Percentiles rank a stretch among this genome's conserved stretches.
Evolutionary conservation across 805 yeast genomes (phyloP).

Genomic region (Sungouiozyma intestinalis): DNA sequence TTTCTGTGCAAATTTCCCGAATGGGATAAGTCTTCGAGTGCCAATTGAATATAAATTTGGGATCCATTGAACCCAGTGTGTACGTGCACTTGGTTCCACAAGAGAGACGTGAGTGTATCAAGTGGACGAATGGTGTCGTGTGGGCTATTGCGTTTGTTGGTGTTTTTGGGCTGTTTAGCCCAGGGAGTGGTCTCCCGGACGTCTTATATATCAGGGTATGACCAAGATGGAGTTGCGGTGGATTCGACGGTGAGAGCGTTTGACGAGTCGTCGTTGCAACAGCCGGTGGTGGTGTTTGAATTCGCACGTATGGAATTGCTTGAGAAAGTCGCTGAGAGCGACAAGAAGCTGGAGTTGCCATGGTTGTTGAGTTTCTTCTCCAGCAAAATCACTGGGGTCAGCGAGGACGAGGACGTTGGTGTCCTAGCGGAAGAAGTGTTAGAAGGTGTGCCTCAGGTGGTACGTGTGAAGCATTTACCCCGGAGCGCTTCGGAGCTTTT

Average conservation of each 20-base stretch:
- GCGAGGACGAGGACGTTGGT: conserved; percentile 5
- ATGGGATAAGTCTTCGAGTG: background rate
- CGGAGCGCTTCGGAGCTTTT: conserved; percentile 14
- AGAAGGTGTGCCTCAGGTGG: too few relatives aligned
- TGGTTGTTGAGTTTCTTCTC: background rate
- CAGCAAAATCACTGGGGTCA: conserved; percentile 2
- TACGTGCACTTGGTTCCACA: too few relatives aligned
- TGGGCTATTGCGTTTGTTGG: background rate
- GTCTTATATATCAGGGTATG: background rate
- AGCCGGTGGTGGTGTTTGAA: background rate
- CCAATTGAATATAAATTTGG: background rate
- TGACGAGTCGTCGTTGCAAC: background rate
- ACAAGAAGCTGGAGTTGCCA: background rate
- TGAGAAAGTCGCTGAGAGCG: background rate
- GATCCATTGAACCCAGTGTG: too few relatives aligned
- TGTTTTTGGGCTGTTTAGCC: background rate
- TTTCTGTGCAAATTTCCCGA: background rate
- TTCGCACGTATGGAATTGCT: background rate
- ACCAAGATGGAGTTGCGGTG: background rate
- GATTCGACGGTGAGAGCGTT: background rate
- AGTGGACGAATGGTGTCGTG: background rate
- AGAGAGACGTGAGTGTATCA: too few relatives aligned
- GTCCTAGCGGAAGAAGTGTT: background rate
- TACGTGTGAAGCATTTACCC: conserved; percentile 9
- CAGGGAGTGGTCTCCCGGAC: background rate